phyloP scores from a whole-genome alignment of 2,329 filamentous ascomycete species.

The Nothomitra cinnamomea region DNA sequence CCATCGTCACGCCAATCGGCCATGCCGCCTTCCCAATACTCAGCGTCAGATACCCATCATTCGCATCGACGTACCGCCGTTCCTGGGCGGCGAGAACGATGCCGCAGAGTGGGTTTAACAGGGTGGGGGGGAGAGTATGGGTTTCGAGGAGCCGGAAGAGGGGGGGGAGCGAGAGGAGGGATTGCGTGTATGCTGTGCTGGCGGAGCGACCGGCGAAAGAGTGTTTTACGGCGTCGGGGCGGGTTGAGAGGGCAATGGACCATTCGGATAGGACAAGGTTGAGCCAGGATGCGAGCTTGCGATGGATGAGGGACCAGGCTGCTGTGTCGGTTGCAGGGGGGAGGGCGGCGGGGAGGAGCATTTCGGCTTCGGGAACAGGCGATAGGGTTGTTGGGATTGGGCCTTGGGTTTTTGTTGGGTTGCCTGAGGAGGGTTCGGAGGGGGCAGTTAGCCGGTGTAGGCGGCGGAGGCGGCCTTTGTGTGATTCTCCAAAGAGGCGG shows the following conservation, averaged over 20 bases:
- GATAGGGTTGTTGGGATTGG: constrained; percentile 76
- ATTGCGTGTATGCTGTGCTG: constrained; percentile 70
- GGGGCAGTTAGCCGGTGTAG: constrained; percentile 44
- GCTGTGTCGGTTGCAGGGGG: constrained; percentile 42
- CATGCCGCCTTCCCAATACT: constrained; percentile 95
- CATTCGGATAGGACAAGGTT: constrained; percentile 89
- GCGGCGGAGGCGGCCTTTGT: constrained; percentile 49
- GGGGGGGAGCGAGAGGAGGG: constrained; percentile 72
- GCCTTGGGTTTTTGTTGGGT: constrained; percentile 29
- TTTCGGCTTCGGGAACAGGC: constrained; percentile 68
- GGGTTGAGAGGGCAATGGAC: constrained; percentile 53
- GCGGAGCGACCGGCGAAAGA: constrained; percentile 70
- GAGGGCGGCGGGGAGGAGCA: constrained; percentile 57
- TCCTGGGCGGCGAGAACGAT: constrained; percentile 85
- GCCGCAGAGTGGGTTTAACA: constrained; percentile 71
- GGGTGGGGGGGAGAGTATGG: constrained; percentile 57
- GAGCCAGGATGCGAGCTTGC: constrained; percentile 89
- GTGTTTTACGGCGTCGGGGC: constrained; percentile 40
- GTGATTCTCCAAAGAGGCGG: constrained; percentile 65
- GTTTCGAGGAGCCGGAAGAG: constrained; percentile 82
- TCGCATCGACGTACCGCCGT: constrained; percentile 85
- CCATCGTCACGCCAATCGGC: constrained; percentile 99
- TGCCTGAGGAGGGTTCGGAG: constrained; percentile 4
- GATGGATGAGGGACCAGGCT: constrained; percentile 54
- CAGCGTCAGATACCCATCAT: constrained; percentile 81